A percentile compares a stretch with the other conserved stretches of the same genome.
These are phyloP conservation scores for Nitzschia sp. DNA, from an alignment of 108 stramenopile species.

Conservation along the genomic window DNA sequence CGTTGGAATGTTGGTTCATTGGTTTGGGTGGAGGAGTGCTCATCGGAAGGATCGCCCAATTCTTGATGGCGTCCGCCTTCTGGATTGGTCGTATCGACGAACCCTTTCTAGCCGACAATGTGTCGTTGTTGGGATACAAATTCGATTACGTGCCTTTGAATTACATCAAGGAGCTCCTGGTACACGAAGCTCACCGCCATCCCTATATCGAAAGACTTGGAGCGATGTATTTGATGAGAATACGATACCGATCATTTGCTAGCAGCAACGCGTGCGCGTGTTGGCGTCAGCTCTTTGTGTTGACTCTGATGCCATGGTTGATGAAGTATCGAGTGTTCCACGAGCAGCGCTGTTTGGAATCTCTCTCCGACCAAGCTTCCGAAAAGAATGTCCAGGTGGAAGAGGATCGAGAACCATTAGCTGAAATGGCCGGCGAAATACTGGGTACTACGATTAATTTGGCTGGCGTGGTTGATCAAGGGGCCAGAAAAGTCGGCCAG, in stretches of 20 bases:
- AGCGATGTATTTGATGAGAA: constrained; percentile 61
- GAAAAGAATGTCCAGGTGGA: constrained; percentile 15
- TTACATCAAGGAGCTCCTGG: constrained; percentile 39
- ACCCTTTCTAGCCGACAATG: constrained; percentile 55
- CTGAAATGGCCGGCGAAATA: neutral
- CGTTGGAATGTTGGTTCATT: constrained; percentile 46
- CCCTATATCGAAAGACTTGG: constrained; percentile 65
- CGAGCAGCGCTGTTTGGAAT: constrained; percentile 19
- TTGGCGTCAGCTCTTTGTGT: constrained; percentile 50
- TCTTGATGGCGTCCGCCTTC: constrained; percentile 30
- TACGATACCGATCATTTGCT: constrained; percentile 45
- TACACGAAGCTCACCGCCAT: constrained; percentile 57
- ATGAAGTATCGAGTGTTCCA: constrained; percentile 37
- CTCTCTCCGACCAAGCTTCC: constrained; percentile 8
- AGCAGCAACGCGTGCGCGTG: constrained; percentile 35
- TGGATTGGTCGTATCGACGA: constrained; percentile 57
- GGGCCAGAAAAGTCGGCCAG: constrained; percentile 3
- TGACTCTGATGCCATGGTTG: constrained; percentile 60
- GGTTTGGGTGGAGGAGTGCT: constrained; percentile 42
- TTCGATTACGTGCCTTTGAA: constrained; percentile 22
- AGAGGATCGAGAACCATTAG: neutral
- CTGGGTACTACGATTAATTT: neutral
- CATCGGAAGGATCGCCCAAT: constrained; percentile 33
- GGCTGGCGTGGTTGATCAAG: neutral
- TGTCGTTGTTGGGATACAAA: constrained; percentile 21